Conservation (phyloP, 2,329 filamentous ascomycete genomes). For the Nigrospora oryzae region DNA sequence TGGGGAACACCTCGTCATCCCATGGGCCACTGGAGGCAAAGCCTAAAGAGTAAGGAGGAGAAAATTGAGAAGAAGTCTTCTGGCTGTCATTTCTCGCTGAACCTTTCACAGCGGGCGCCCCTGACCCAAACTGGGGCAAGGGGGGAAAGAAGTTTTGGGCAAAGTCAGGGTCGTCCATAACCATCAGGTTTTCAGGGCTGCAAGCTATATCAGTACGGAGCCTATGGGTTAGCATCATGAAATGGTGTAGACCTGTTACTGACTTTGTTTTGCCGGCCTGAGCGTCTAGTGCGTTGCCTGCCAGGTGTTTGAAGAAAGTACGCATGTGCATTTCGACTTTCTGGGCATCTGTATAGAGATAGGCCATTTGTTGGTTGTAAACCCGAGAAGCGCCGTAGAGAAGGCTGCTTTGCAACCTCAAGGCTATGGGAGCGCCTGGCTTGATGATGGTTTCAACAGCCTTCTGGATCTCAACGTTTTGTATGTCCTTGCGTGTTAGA, state of each 20-base stretch:
- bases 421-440: constrained; percentile 73
- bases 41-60: constrained; percentile 10
- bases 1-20: constrained; percentile 7
- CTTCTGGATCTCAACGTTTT: constrained; percentile 77
- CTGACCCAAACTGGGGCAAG: constrained; percentile 50
- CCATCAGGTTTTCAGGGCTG: constrained; percentile 67
- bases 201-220: constrained; percentile 5
- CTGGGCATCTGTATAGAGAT: constrained; percentile 74
- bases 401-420: constrained; percentile 82
- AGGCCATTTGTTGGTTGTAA: constrained; percentile 78
- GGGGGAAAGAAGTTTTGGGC: constrained; percentile 47
- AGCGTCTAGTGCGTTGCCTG: constrained; percentile 55
- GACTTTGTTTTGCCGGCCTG: constrained; percentile 67
- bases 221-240: no score
- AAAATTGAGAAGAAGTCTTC: constrained; percentile 21
- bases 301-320: constrained; percentile 51
- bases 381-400: constrained; percentile 81
- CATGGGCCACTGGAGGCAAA: constrained; percentile 10
- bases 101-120: constrained; percentile 26
- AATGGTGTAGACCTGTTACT: constrained; percentile 13
- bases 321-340: constrained; percentile 67
- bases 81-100: constrained; percentile 9
- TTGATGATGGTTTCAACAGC: constrained; percentile 84
- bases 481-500: constrained; percentile 77
- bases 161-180: constrained; percentile 79